Percentiles rank a stretch among this genome's conserved stretches.
These are phyloP conservation scores for Meira miltonrushii DNA, from an alignment of 1,284 basidiomycete genomes.

Conservation along the genomic window DNA sequence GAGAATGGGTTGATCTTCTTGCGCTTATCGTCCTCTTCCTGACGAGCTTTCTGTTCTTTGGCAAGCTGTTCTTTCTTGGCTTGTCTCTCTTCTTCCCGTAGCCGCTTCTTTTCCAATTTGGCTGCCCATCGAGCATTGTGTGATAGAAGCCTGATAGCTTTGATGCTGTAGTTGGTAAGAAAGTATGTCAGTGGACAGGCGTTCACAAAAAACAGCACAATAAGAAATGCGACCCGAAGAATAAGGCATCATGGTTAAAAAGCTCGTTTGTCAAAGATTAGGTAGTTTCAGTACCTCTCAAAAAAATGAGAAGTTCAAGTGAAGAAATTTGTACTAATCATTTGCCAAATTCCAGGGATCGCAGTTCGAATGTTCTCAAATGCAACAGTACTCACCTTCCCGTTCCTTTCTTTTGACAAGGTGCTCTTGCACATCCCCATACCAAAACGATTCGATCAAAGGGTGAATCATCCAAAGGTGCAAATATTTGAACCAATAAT, in stretches of 20 bases:
- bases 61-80: slow-evolving; percentile 17
- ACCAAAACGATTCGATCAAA: slow-evolving; percentile 47
- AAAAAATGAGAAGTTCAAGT: slow-evolving; percentile 41
- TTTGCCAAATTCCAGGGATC: slow-evolving; percentile 20
- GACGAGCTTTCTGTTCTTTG: slow-evolving; percentile 24
- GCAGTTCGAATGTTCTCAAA: not conserved
- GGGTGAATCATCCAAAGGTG: slow-evolving; percentile 44
- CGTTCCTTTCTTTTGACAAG: slow-evolving; percentile 37
- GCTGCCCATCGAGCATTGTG: slow-evolving; percentile 49
- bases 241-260: slow-evolving; percentile 50
- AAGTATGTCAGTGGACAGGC: not conserved
- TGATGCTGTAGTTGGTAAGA: slow-evolving; percentile 24
- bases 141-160: slow-evolving; percentile 44
- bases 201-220: not conserved
- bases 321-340: slow-evolving; percentile 53
- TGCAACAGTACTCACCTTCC: slow-evolving; percentile 31
- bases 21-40: slow-evolving; percentile 25
- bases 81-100: slow-evolving; percentile 13
- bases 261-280: slow-evolving; percentile 52
- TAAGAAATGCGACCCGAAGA: not conserved
- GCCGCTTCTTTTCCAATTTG: slow-evolving; percentile 43
- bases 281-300: slow-evolving; percentile 32
- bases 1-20: slow-evolving; percentile 35
- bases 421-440: slow-evolving; percentile 45
- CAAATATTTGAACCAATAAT: slow-evolving; percentile 50